Percentiles rank a stretch among this genome's conserved stretches.
Evolutionary conservation across 1,284 basidiomycete genomes (phyloP).

Genomic region (Pseudozyma tsukubaensis): DNA sequence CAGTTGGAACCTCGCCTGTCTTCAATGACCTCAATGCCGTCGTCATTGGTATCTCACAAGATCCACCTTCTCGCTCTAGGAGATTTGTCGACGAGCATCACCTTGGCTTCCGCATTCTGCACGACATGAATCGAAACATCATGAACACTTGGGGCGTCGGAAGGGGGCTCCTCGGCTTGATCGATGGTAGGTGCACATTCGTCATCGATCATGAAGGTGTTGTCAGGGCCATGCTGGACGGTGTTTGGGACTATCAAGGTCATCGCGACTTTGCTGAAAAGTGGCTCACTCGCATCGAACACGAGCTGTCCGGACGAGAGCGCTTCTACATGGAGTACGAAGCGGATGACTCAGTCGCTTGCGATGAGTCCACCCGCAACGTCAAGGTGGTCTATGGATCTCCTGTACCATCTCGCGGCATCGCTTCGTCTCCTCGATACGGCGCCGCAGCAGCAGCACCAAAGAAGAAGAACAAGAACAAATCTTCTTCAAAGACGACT

Average conservation of each 20-base stretch:
- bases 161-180: conserved; percentile 44
- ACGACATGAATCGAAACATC: conserved; percentile 45
- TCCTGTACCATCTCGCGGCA: conserved; percentile 18
- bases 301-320: conserved; percentile 50
- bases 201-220: conserved; percentile 59
- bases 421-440: conserved; percentile 48
- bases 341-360: conserved; percentile 22
- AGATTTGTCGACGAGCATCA: conserved; percentile 59
- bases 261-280: conserved; percentile 58
- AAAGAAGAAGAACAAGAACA: conserved; percentile 2
- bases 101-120: conserved; percentile 50
- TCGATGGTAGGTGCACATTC: conserved; percentile 58
- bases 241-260: conserved; percentile 55
- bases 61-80: conserved; percentile 34
- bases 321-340: conserved; percentile 38
- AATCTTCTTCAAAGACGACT: neutral
- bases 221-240: conserved; percentile 56
- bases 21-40: conserved; percentile 61
- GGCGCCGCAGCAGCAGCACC: conserved; percentile 35
- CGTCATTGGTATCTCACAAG: conserved; percentile 62
- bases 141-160: conserved; percentile 56
- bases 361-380: conserved; percentile 15
- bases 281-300: conserved; percentile 58
- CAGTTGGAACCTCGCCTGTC: conserved; percentile 51
- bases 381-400: conserved; percentile 48